phyloP scores from a whole-genome alignment of 106 monocot species.

The Dioscorea alata region DNA sequence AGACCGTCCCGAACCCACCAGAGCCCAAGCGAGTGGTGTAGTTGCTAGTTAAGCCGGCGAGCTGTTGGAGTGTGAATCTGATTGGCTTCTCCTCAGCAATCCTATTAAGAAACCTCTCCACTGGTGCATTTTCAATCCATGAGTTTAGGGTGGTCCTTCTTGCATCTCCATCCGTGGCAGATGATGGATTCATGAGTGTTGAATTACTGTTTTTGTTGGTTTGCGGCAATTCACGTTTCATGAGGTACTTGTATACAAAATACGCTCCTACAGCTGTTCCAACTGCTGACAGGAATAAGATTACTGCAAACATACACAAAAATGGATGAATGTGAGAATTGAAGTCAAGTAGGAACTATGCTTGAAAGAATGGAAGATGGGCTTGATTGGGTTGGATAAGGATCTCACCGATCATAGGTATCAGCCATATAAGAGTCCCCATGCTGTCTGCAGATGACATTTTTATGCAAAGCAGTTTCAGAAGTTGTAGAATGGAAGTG shows the following conservation, averaged over 20 bases:
- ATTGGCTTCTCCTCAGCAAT: constrained; percentile 7
- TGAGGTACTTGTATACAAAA: neutral
- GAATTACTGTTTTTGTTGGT: too few species aligned
- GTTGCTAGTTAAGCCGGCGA: constrained; percentile 6
- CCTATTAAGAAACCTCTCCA: constrained; percentile 8
- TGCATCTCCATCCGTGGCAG: neutral
- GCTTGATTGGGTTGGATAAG: neutral
- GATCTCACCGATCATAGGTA: neutral
- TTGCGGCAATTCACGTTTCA: neutral
- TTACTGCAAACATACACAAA: neutral
- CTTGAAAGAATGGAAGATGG: too few species aligned
- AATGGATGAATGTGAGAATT: neutral
- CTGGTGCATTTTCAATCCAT: neutral
- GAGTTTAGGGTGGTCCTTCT: neutral
- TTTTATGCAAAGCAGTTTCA: too few species aligned
- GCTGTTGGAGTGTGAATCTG: constrained; percentile 11
- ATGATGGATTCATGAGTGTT: too few species aligned
- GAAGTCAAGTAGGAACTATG: neutral
- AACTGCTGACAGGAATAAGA: neutral
- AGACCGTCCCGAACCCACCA: constrained; percentile 16
- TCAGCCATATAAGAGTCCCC: too few species aligned
- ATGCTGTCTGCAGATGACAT: too few species aligned
- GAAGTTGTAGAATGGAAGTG: too few species aligned
- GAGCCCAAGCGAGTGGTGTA: constrained; percentile 1
- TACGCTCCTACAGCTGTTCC: neutral